These are phyloP conservation scores for Chamaenerion angustifolium DNA, from an alignment of 345 rosid genomes.

Conservation along the genomic window DNA sequence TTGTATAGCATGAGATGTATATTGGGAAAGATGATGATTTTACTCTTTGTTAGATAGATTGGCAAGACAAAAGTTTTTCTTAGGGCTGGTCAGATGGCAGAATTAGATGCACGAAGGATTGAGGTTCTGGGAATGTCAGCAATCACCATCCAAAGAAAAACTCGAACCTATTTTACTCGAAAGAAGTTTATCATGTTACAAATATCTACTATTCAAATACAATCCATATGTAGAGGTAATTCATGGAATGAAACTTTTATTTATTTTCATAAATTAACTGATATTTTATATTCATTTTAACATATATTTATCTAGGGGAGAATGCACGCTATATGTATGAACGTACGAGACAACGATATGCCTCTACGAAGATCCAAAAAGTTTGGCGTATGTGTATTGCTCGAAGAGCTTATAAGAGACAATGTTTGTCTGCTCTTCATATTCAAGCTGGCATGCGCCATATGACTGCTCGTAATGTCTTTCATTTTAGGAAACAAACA, in stretches of 20 bases:
- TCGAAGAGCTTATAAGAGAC: slow-evolving; percentile 32
- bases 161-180: slow-evolving; percentile 38
- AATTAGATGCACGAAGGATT: slow-evolving; percentile 60
- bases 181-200: slow-evolving; percentile 38
- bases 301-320: slow-evolving; percentile 37
- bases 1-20: too few relatives aligned
- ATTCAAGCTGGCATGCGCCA: slow-evolving; percentile 67
- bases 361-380: slow-evolving; percentile 60
- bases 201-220: slow-evolving; percentile 41
- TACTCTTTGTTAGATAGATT: slow-evolving; percentile 45
- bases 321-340: slow-evolving; percentile 42
- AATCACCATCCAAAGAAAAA: slow-evolving; percentile 63
- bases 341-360: slow-evolving; percentile 57
- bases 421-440: slow-evolving; percentile 40
- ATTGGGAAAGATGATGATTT: too few relatives aligned
- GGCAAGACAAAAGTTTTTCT: slow-evolving; percentile 92
- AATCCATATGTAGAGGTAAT: slow-evolving; percentile 78
- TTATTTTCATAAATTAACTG: too few relatives aligned
- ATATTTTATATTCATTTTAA: too few relatives aligned
- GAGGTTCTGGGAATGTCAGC: slow-evolving; percentile 80
- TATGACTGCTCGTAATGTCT: slow-evolving; percentile 61
- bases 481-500: slow-evolving; percentile 44
- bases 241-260: too few relatives aligned
- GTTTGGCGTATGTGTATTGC: slow-evolving; percentile 51
- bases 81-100: slow-evolving; percentile 99